These are phyloP conservation scores for Sugiyamaella neomexicana DNA, from an alignment of 1,139 yeast species.

Conservation along the genomic window DNA sequence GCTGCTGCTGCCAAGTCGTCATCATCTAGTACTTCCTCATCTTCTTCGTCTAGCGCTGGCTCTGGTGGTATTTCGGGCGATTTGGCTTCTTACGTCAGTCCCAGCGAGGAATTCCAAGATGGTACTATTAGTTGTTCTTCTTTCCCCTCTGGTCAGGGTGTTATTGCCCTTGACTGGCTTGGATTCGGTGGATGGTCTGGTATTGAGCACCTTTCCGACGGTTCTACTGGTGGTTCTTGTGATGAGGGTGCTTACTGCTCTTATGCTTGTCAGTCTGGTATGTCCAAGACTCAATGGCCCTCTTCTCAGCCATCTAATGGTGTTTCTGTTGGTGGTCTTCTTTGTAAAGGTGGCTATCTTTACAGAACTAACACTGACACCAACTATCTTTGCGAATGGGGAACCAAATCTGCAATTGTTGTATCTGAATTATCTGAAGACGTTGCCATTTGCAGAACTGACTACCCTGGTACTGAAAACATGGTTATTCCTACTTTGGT, in stretches of 20 bases:
- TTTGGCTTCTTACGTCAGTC: constrained; percentile 53
- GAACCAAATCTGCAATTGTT: constrained; percentile 65
- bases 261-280: constrained; percentile 93
- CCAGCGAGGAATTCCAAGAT: constrained; percentile 66
- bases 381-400: constrained; percentile 81
- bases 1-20: too few species aligned
- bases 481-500: constrained; percentile 93
- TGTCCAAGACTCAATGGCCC: constrained; percentile 98
- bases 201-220: constrained; percentile 52
- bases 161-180: constrained; percentile 76
- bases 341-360: constrained; percentile 73
- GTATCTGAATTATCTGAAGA: constrained; percentile 60
- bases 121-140: constrained; percentile 72
- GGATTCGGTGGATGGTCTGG: constrained; percentile 93
- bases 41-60: constrained; percentile 39
- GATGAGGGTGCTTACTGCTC: constrained; percentile 91
- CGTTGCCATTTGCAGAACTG: constrained; percentile 94
- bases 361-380: constrained; percentile 69
- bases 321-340: constrained; percentile 86
- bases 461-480: constrained; percentile 98
- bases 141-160: constrained; percentile 94
- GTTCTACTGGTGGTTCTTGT: constrained; percentile 67
- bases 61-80: constrained; percentile 54
- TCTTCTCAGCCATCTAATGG: constrained; percentile 78
- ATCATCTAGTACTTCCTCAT: constrained; percentile 30